Base-by-base conservation (phyloP, 2,329 filamentous ascomycete species). In the Didymella pinodella region DNA sequence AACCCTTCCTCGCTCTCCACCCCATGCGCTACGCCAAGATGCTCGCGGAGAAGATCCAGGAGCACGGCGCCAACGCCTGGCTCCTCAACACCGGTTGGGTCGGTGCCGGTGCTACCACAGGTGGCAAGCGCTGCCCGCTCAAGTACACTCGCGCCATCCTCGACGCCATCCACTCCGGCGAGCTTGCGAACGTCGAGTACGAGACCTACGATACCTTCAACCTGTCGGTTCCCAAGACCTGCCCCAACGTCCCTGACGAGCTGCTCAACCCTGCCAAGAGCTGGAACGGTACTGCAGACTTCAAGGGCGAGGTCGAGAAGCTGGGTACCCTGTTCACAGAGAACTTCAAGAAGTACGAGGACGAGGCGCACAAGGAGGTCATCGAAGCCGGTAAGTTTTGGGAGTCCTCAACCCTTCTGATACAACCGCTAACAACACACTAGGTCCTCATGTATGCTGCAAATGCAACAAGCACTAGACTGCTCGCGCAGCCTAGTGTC, bases 71-170 rank as follows among this genome's bases (percentile, higher is more conserved):
- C 81, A 96, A 97, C 79, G 95, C 94, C 72, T 99, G 95, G 95
- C 86, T 99, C 69, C 90, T 99, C 80, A 97, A 97, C 90, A 97
- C 93, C 73, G 93, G 93, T 71, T 97, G 93, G 93, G 93, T 96
- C 77, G 93, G 93, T 76, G 93, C 93, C 73, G 92, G 92, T 75
- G 91, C 90, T 75, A 88, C 90, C 73, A 95, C 93, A 74, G 94
- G 93, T 67, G 93, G 56, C 50, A 97, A 96, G 88, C 91, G 94
- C 71, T 98, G 94, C 87, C 94, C 94, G 40, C 87, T 98, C 79
- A 97, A 97, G 84, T 99, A 98, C 85, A 99, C 95, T 38, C 93
- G 95, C 74, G 94, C 95, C 73, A 98, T 99, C 78, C 89, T 99
- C 71, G 94, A 99, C 80, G 91, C 94, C 77, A 97, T 99, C 82